Base-by-base conservation (phyloP, 257 asterid genomes). In the Solanum rostratum region DNA sequence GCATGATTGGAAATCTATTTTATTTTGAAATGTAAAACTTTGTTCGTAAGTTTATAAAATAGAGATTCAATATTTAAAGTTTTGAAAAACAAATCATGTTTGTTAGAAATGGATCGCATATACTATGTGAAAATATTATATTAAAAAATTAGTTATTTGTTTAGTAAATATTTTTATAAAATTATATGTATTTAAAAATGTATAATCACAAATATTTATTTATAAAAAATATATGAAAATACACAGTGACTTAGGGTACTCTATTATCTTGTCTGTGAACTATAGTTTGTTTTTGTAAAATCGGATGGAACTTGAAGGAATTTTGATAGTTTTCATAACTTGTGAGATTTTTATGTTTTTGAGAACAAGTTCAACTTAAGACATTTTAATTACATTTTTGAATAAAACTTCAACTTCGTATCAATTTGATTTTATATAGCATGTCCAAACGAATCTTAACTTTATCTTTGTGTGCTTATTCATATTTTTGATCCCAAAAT, bases 231-330 rank as follows among this genome's bases (percentile, higher is more conserved):
- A 57, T 6, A n/a, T 57, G 10, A n/a, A 57, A 0, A 10, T 10
- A 4, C n/a, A 57, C 3, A 3, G 10, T 10, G 1, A 0, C 14
- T 57, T 57, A 0, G 1, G 0, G n/a, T 57, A n/a, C 10, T 57
- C 10, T 0, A 0, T 20, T 9, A 1, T 57, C 15, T 57, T 10
- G 0, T 57, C 20, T 57, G 4, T 57, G n/a, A 10, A 57, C 10
- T 57, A n/a, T 57, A n/a, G 3, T 1, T 10, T 10, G 11, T 27
- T 57, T 6, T 33, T 4, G 39, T 33, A 33, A 33, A 5, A 3
- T 54, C 7, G 1, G 7, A 2, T 57, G 10, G 10, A 13, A 57
- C 10, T 7, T 1, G 11, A 43, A 7, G 10, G 1, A 2, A 43
- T 7, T 43, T 43, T 1, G 11, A 8, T 7, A 7, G 49, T 43